Conservation (phyloP, 768 basidiomycete species). For the Hericium erinaceus region DNA sequence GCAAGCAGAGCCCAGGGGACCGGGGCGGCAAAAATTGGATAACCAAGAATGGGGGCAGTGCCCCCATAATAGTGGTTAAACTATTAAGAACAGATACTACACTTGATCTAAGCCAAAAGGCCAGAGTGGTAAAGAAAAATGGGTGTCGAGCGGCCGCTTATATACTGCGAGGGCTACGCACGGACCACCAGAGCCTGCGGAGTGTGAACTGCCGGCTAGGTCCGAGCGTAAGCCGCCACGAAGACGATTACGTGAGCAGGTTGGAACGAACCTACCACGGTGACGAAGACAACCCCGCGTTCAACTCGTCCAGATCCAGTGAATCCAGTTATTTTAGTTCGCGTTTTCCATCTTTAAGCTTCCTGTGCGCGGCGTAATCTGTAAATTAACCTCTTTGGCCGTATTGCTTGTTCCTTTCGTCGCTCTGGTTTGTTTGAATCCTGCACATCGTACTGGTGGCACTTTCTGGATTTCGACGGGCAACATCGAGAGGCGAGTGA, state of each 20-base stretch:
- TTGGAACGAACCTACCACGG: neutral
- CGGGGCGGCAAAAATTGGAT: slow-evolving; percentile 16
- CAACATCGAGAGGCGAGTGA: no score
- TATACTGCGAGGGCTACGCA: neutral
- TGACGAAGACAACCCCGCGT: no score
- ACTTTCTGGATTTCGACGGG: no score
- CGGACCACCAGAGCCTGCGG: neutral
- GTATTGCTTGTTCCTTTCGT: no score
- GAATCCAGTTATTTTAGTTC: no score
- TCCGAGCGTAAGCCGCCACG: no score
- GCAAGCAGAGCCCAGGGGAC: slow-evolving; percentile 17
- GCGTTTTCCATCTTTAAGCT: no score
- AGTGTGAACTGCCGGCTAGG: neutral
- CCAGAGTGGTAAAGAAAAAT: slow-evolving; percentile 65
- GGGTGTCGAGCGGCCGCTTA: neutral
- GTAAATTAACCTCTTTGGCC: no score
- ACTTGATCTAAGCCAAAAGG: slow-evolving; percentile 97
- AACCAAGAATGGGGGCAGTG: slow-evolving; percentile 16
- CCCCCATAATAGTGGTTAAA: slow-evolving; percentile 40
- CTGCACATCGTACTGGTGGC: no score
- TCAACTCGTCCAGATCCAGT: no score
- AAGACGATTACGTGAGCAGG: neutral
- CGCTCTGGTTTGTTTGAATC: no score
- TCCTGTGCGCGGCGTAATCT: no score
- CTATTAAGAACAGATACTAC: slow-evolving; percentile 95